phyloP scores from a whole-genome alignment of 495 filamentous ascomycete species.

The Neurospora sp. region DNA sequence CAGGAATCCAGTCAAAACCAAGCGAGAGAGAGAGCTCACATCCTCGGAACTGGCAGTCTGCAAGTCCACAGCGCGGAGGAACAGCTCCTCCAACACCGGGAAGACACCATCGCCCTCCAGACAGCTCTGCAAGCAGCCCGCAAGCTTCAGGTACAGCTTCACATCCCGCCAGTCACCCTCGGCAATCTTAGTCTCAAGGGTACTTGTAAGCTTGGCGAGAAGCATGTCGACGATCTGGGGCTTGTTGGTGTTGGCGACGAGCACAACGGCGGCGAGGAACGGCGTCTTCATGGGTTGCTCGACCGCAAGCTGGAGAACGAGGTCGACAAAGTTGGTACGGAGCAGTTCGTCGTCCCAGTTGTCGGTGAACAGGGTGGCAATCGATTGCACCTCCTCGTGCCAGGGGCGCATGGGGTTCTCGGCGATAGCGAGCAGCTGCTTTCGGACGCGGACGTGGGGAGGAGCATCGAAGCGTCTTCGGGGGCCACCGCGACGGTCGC shows the following conservation, averaged over 20 bases:
- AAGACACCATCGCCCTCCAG: slow-evolving; percentile 83
- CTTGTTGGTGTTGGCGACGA: slow-evolving; percentile 64
- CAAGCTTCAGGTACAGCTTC: slow-evolving; percentile 80
- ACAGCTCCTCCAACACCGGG: slow-evolving; percentile 71
- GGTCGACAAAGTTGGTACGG: slow-evolving; percentile 54
- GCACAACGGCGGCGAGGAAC: slow-evolving; percentile 71
- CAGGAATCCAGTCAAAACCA: not conserved
- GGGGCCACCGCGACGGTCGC: slow-evolving; percentile 61
- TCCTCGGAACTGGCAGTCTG: slow-evolving; percentile 88
- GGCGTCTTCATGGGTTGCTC: slow-evolving; percentile 97
- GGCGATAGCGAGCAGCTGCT: slow-evolving; percentile 71
- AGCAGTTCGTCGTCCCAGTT: slow-evolving; percentile 66
- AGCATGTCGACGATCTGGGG: slow-evolving; percentile 61
- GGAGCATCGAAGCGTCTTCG: slow-evolving; percentile 75
- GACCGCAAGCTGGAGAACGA: slow-evolving; percentile 62
- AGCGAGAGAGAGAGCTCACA: slow-evolving; percentile 42
- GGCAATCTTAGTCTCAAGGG: slow-evolving; percentile 51
- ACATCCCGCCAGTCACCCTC: slow-evolving; percentile 77
- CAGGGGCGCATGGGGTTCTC: slow-evolving; percentile 73
- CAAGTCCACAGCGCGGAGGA: slow-evolving; percentile 71
- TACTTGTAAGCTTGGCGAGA: slow-evolving; percentile 46
- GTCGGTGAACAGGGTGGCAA: slow-evolving; percentile 66
- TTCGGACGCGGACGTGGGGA: slow-evolving; percentile 61
- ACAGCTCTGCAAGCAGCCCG: slow-evolving; percentile 70
- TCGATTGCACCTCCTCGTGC: slow-evolving; percentile 67